Evolutionary conservation across 163 green algal genomes (phyloP), one percentile per base, ranked within the genome.

Genomic region (Volvox carteri): DNA sequence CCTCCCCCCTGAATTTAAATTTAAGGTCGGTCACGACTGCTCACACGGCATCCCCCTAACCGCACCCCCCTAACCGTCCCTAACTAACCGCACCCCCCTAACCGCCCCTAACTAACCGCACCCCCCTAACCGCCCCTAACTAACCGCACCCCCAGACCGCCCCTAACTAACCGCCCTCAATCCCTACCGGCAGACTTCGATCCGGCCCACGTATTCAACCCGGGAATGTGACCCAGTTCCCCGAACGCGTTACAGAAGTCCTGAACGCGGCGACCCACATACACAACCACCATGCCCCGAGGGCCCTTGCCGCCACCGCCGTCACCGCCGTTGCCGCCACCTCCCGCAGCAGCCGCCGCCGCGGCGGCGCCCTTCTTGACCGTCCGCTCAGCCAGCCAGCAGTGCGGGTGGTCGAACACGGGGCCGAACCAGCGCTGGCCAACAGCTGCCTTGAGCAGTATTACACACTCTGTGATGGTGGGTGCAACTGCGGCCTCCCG

Each of bases 211-310:
- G 18, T 42, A 54, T 78, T 89, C 52, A 77, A 42, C 23, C 84
- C 84, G 30, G 84, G 84, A 42, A 89, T 89, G 72, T 89, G 84
- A 1, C 84, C 84, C 41, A 89, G 23, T 4, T 89, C 84, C 1
- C 8, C 8, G 11, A 89, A 89, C 18, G 39, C 1, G 54, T 39
- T 48, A 42, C 72, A 84, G 30, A 89, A 89, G 37, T 84, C 84
- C 72, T 84, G 73, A 3, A 89, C 72, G 4, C 72, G 70, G 33
- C 72, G 70, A 0, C 84, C 84, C 28, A 89, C 4, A 39, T 89
- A 89, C 84, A 84, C 70, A 25, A 89, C 72, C 37, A 89, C 41
- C 84, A 89, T 89, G 54, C 84, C 84, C 28, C 84, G 84, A 5
- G 84, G 84, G 72, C 72, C 70, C 52, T 65, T 76, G 46, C 42